Evolutionary conservation across 1,139 yeast species (phyloP).

Genomic region (Pichia kudriavzevii): DNA sequence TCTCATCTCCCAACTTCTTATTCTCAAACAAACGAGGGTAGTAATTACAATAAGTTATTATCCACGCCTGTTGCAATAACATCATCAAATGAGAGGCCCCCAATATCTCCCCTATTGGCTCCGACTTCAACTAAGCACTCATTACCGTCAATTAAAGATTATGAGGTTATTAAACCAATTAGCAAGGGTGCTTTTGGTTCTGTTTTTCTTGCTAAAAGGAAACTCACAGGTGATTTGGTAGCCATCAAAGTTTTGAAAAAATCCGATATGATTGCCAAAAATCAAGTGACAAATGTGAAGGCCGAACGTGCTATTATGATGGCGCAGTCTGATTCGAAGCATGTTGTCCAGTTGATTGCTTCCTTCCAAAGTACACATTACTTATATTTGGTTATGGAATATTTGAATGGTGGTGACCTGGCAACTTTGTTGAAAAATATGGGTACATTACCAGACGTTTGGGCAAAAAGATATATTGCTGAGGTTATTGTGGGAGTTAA

Average conservation of each 20-base stretch:
- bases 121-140: slow-evolving; percentile 36
- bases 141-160: slow-evolving; percentile 74
- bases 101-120: slow-evolving; percentile 73
- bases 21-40: too few species aligned
- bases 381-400: slow-evolving; percentile 92
- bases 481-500: slow-evolving; percentile 88
- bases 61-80: too few species aligned
- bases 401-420: slow-evolving; percentile 91
- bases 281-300: slow-evolving; percentile 89
- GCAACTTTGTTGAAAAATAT: slow-evolving; percentile 77
- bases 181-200: slow-evolving; percentile 98
- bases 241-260: slow-evolving; percentile 94
- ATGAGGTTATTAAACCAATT: slow-evolving; percentile 85
- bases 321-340: slow-evolving; percentile 91
- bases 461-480: slow-evolving; percentile 84
- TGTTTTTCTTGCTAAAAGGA: slow-evolving; percentile 78
- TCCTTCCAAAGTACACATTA: slow-evolving; percentile 87
- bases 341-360: slow-evolving; percentile 82
- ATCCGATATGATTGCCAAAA: slow-evolving; percentile 93
- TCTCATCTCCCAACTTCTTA: too few species aligned
- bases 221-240: slow-evolving; percentile 85
- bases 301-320: slow-evolving; percentile 96
- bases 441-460: slow-evolving; percentile 74
- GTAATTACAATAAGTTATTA: too few species aligned
- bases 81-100: slow-evolving; percentile 43